Evolutionary conservation across 2,329 filamentous ascomycete species (phyloP).

Genomic region (Ascochyta lentis): DNA sequence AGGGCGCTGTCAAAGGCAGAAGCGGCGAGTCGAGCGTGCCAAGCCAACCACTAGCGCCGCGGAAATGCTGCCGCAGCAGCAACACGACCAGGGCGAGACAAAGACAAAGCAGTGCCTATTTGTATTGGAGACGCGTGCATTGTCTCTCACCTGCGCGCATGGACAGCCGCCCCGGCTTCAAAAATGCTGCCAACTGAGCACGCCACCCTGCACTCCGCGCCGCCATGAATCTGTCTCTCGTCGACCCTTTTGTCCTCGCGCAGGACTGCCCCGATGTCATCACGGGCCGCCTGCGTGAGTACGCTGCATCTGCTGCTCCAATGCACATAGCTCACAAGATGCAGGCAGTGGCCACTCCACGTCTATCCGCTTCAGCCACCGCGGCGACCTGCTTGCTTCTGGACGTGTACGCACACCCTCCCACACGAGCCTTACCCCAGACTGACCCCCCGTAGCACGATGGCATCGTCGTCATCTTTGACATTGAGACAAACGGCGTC

Average conservation of each 20-base stretch:
- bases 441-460: slow-evolving; percentile 62
- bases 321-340: slow-evolving; percentile 22
- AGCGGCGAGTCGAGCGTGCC: slow-evolving; percentile 8
- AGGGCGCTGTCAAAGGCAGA: slow-evolving; percentile 20
- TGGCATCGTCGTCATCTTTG: slow-evolving; percentile 94
- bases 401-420: slow-evolving; percentile 69
- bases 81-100: background rate
- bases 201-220: slow-evolving; percentile 19
- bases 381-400: slow-evolving; percentile 92
- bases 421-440: slow-evolving; percentile 9
- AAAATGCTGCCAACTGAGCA: slow-evolving; percentile 32
- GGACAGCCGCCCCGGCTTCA: slow-evolving; percentile 19
- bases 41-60: slow-evolving; percentile 9
- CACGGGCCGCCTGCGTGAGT: slow-evolving; percentile 80
- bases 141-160: slow-evolving; percentile 9
- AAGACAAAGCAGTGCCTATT: background rate
- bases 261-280: slow-evolving; percentile 91
- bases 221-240: slow-evolving; percentile 73
- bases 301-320: slow-evolving; percentile 23
- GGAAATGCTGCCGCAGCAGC: background rate
- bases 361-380: slow-evolving; percentile 85
- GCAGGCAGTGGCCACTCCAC: slow-evolving; percentile 68
- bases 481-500: slow-evolving; percentile 96
- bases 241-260: slow-evolving; percentile 74
- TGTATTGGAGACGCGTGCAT: slow-evolving; percentile 1